phyloP scores from a whole-genome alignment of 1,284 basidiomycete species.

The Ustilago trichophora region DNA sequence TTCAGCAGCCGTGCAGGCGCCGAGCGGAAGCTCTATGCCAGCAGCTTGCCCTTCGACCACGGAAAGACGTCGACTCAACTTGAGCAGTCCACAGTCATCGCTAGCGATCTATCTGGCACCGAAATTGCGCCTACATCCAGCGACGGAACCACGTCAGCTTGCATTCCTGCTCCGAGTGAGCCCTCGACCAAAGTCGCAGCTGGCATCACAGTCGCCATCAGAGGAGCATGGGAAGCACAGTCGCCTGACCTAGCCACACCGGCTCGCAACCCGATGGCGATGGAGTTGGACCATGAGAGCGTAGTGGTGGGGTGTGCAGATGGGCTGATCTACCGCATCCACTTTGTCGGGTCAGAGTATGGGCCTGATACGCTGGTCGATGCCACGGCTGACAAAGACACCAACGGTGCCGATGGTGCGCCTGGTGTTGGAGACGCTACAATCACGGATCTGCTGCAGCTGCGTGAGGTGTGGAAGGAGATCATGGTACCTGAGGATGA shows the following conservation, averaged over 20 bases:
- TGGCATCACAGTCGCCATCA: slow-evolving; percentile 33
- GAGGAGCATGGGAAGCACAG: slow-evolving; percentile 52
- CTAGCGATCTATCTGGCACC: too few relatives aligned
- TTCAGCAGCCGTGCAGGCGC: slow-evolving; percentile 83
- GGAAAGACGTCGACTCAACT: slow-evolving; percentile 37
- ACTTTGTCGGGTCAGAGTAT: slow-evolving; percentile 54
- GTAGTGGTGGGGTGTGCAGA: slow-evolving; percentile 57
- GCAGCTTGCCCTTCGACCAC: slow-evolving; percentile 47
- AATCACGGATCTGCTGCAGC: slow-evolving; percentile 47
- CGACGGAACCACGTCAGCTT: too few relatives aligned
- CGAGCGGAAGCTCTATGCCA: slow-evolving; percentile 70
- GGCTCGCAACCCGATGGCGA: slow-evolving; percentile 55
- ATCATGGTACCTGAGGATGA: slow-evolving; percentile 50
- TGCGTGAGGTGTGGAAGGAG: slow-evolving; percentile 54
- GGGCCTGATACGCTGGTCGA: slow-evolving; percentile 19
- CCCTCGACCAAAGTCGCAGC: background rate
- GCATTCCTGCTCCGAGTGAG: background rate
- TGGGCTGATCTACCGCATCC: slow-evolving; percentile 55
- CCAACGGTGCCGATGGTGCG: background rate
- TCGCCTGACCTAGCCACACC: slow-evolving; percentile 35
- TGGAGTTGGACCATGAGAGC: slow-evolving; percentile 58
- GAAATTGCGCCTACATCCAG: background rate
- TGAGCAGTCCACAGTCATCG: background rate
- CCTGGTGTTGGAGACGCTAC: slow-evolving; percentile 43
- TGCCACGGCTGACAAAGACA: background rate